Base-by-base conservation (phyloP, 1,284 basidiomycete species). In the Coniferiporia sulphurascens region DNA sequence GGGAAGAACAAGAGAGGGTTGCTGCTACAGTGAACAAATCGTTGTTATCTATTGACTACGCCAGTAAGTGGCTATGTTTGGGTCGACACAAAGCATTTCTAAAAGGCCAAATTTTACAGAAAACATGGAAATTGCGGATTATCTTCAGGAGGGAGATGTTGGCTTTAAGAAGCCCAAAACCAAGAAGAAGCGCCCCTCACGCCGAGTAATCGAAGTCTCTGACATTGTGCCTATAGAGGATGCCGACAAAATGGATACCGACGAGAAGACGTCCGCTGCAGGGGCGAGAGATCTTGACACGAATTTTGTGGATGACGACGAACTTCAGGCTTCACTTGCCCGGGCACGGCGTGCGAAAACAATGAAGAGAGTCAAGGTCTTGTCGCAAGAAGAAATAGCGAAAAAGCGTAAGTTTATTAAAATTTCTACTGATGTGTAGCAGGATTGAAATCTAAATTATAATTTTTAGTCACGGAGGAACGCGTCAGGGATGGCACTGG, bases 301-400 rank as follows among this genome's bases (percentile, higher is more conserved):
- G 62, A 96, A 98, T 74, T 91, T 98, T 72, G 89, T 99, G 64
- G 97, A 99, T 74, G 97, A 99, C 71, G 97, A 99, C 72, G 97
- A 99, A 69, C 81, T 99, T 43, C 95, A 98, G 78, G 92, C 92
- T 36, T 93, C 92, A 32, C 80, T 99, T 56, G 90, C 96, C 22
- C 84, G 91, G 17, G 86, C 92, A 60, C 81, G 97, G 60, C 83
- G 91, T 67, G 87, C 87, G 43, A 91, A 91, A 66, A 62, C 57
- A 7, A 81, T 93, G 2, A 86, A 86, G 70, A 92, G 89, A 70
- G 73, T 80, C 41, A 88, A 89, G 69, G 94, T 91, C 69, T 65
- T 88, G 44, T 86, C 89, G 21, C 89, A 93, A 0, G 94, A 97
- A 68, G 88, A 95, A 68, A 76, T 98, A 15, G 95, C 91, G 0